Evolutionary conservation across 371 early-diverging fungal genomes (phyloP).

Genomic region (Syncephalastrum racemosum): DNA sequence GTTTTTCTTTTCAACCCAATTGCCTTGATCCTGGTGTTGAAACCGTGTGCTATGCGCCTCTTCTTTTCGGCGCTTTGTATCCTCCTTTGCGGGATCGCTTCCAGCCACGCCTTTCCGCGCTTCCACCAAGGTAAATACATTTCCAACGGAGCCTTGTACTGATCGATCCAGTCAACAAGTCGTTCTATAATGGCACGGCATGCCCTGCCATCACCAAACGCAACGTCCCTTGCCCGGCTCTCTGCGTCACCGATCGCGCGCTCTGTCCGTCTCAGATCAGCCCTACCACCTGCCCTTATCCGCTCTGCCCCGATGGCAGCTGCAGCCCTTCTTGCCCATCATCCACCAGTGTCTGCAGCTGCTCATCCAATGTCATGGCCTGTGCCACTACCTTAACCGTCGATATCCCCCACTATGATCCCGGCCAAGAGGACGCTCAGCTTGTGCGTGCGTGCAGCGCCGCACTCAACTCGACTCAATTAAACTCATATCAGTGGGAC

Average conservation of each 20-base stretch:
- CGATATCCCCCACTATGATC: slow-evolving; percentile 35
- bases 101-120: slow-evolving; percentile 19
- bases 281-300: slow-evolving; percentile 16
- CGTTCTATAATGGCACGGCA: slow-evolving; percentile 29
- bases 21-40: not conserved
- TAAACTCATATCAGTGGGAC: not conserved
- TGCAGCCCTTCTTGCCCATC: slow-evolving; percentile 16
- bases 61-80: not conserved
- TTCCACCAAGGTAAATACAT: slow-evolving; percentile 25
- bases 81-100: slow-evolving; percentile 1
- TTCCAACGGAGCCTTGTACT: not conserved
- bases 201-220: slow-evolving; percentile 26
- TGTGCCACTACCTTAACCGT: slow-evolving; percentile 16
- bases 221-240: slow-evolving; percentile 23
- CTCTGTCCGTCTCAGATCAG: slow-evolving; percentile 20
- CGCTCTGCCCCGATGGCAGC: slow-evolving; percentile 26
- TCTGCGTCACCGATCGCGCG: slow-evolving; percentile 20
- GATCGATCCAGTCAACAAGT: slow-evolving; percentile 20
- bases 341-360: slow-evolving; percentile 15
- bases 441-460: slow-evolving; percentile 35
- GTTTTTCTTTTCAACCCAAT: not conserved
- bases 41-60: not conserved
- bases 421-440: slow-evolving; percentile 37
- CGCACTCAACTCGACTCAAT: slow-evolving; percentile 33
- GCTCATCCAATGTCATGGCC: slow-evolving; percentile 18